Evolutionary conservation across 1,284 basidiomycete genomes (phyloP).

Genomic region (Bjerkandera adusta): DNA sequence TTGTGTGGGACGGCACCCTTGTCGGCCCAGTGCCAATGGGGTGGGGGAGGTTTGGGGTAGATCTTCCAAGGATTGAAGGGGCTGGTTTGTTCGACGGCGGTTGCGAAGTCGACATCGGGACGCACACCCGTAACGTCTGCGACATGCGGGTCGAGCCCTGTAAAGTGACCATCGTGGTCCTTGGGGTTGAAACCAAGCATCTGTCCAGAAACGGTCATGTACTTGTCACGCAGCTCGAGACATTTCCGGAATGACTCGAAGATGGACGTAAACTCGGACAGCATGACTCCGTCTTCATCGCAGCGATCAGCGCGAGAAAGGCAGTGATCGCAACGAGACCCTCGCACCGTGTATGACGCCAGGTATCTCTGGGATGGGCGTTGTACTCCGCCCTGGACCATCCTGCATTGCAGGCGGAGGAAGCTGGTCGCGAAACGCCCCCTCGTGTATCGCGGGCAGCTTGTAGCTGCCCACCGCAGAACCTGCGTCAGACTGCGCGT

Average conservation of each 20-base stretch:
- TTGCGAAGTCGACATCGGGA: slow-evolving; percentile 48
- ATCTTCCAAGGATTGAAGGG: slow-evolving; percentile 73
- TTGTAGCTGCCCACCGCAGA: slow-evolving; percentile 39
- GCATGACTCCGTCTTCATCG: slow-evolving; percentile 39
- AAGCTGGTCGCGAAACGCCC: slow-evolving; percentile 9
- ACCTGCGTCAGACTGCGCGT: slow-evolving; percentile 42
- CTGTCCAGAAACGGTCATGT: slow-evolving; percentile 82
- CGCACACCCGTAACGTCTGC: slow-evolving; percentile 68
- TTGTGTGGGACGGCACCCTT: slow-evolving; percentile 45
- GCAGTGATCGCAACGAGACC: background rate
- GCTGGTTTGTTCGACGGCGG: slow-evolving; percentile 24
- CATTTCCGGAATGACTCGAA: slow-evolving; percentile 74
- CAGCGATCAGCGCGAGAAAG: background rate
- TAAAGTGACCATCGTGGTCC: slow-evolving; percentile 80
- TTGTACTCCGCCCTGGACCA: slow-evolving; percentile 15
- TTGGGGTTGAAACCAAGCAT: slow-evolving; percentile 89
- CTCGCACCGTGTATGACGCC: slow-evolving; percentile 16
- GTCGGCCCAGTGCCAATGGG: slow-evolving; percentile 87
- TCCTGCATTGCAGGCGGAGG: slow-evolving; percentile 7
- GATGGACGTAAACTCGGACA: slow-evolving; percentile 51
- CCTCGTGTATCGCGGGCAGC: slow-evolving; percentile 37
- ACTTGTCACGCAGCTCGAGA: slow-evolving; percentile 89
- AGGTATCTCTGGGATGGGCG: slow-evolving; percentile 27
- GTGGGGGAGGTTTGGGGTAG: slow-evolving; percentile 88
- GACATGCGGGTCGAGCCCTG: slow-evolving; percentile 53